Evolutionary conservation across 352 stramenopile species (phyloP), one percentile per base, ranked within the genome.

Genomic region (Pythium sukuiense): DNA sequence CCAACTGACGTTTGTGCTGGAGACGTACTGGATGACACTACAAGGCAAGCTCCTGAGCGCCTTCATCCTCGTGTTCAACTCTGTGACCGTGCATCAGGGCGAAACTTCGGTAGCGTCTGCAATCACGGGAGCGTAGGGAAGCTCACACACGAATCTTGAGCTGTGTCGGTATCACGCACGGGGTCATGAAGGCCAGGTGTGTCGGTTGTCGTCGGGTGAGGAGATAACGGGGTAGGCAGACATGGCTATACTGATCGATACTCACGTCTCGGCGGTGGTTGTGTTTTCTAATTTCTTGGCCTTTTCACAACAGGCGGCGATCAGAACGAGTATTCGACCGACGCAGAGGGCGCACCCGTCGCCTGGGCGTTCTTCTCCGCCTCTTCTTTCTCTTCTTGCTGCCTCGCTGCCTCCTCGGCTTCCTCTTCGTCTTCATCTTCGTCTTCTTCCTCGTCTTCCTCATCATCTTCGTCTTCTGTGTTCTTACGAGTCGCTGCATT

Each of bases 361-460:
- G 6, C 4, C 24, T 7, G 1, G 24, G 43, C 20, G 18, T 43
- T 18, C 6, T 7, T 54, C n/a, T 29, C 52, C 20, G n/a, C 7
- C 11, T 27, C n/a, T 3, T 48, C 61, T n/a, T 41, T 48, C 2
- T 61, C 49, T 46, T 74, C 18, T 12, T 72, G 63, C 1, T 83
- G 61, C 0, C 76, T 70, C 2, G 74, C 70, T 9, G 74, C 68
- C 37, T 81, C 64, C 35, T 81, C 62, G 6, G 76, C 70, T 52
- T 77, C 73, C 6, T 80, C 79, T 0, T 84, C 72, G 0, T 82
- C 73, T 6, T 83, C 73, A n/a, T 77, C 75, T 9, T 70, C 74
- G 0, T 74, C 65, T 0, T 79, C 76, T 16, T 81, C 76, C 7
- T 69, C 61, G 16, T 76, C 69, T 8, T 74, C 67, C 4, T 73